A percentile compares a stretch with the other conserved stretches of the same genome.
phyloP scores from a whole-genome alignment of 1,284 basidiomycete genomes.

The Gymnopus androsaceus region DNA sequence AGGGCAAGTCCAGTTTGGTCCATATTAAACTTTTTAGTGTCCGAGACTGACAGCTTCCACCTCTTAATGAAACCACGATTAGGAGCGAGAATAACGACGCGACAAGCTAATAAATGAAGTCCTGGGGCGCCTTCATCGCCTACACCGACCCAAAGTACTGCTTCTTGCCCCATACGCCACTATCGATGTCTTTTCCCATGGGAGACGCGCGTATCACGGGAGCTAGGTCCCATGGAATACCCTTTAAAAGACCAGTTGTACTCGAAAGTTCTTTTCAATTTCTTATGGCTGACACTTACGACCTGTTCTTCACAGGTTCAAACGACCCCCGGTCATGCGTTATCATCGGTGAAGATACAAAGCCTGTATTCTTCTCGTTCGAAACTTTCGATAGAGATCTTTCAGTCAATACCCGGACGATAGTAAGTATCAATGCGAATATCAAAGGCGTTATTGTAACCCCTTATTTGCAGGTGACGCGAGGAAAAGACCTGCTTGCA shows the following conservation, averaged over 20 bases:
- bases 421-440: constrained; percentile 39
- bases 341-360: constrained; percentile 64
- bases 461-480: constrained; percentile 17
- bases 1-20: constrained; percentile 31
- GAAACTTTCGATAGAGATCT: constrained; percentile 52
- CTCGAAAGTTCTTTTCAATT: constrained; percentile 12
- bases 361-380: constrained; percentile 65
- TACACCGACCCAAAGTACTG: neutral
- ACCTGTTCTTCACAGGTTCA: constrained; percentile 69
- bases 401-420: constrained; percentile 48
- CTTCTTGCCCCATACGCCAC: constrained; percentile 42
- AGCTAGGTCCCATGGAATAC: constrained; percentile 38
- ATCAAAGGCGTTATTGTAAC: constrained; percentile 8
- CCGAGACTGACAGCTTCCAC: constrained; percentile 35
- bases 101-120: neutral
- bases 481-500: constrained; percentile 50
- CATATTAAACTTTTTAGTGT: constrained; percentile 37
- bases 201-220: constrained; percentile 52
- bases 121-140: neutral
- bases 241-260: constrained; percentile 40
- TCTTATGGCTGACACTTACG: constrained; percentile 37
- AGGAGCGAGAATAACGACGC: neutral
- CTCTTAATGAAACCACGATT: constrained; percentile 6
- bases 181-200: constrained; percentile 53
- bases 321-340: constrained; percentile 57